A percentile compares a stretch with the other conserved stretches of the same genome.
Evolutionary conservation across 805 yeast genomes (phyloP).

Genomic region (Wickerhamiella domercqiae): DNA sequence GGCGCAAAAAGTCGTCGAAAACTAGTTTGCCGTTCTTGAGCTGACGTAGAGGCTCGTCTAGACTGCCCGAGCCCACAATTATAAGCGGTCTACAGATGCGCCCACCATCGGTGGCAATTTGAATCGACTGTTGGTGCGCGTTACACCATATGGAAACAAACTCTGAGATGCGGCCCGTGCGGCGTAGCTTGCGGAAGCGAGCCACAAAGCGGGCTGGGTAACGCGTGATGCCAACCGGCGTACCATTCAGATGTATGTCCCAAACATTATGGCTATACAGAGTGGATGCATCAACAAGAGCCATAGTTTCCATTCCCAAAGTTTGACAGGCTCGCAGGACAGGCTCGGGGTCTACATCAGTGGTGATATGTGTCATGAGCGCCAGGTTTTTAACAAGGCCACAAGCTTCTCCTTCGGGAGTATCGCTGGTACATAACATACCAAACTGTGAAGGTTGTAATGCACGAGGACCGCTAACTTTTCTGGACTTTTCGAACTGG

Average conservation of each 20-base stretch:
- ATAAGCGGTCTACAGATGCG: constrained; percentile 94
- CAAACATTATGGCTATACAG: constrained; percentile 63
- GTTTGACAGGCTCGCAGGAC: constrained; percentile 58
- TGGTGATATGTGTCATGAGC: constrained; percentile 95
- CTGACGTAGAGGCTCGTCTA: constrained; percentile 46
- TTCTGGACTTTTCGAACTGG: constrained; percentile 95
- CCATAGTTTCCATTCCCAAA: constrained; percentile 80
- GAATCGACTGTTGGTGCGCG: constrained; percentile 81
- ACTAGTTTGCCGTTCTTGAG: constrained; percentile 55
- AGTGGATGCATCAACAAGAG: constrained; percentile 66
- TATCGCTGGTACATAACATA: constrained; percentile 96
- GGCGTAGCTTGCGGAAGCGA: constrained; percentile 63
- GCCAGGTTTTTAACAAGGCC: constrained; percentile 95
- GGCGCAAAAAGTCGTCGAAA: constrained; percentile 79
- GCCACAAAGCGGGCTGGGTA: constrained; percentile 72
- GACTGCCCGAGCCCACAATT: constrained; percentile 65
- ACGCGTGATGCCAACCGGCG: constrained; percentile 76
- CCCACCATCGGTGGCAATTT: constrained; percentile 98
- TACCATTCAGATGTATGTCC: constrained; percentile 88
- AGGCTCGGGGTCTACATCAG: constrained; percentile 94
- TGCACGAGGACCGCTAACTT: constrained; percentile 97
- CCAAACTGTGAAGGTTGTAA: constrained; percentile 98
- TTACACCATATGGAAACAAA: constrained; percentile 85
- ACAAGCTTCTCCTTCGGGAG: constrained; percentile 99
- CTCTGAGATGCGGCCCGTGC: constrained; percentile 73